Evolutionary conservation across 2,329 filamentous ascomycete genomes (phyloP).

Genomic region (Aspergillus fumigatus): DNA sequence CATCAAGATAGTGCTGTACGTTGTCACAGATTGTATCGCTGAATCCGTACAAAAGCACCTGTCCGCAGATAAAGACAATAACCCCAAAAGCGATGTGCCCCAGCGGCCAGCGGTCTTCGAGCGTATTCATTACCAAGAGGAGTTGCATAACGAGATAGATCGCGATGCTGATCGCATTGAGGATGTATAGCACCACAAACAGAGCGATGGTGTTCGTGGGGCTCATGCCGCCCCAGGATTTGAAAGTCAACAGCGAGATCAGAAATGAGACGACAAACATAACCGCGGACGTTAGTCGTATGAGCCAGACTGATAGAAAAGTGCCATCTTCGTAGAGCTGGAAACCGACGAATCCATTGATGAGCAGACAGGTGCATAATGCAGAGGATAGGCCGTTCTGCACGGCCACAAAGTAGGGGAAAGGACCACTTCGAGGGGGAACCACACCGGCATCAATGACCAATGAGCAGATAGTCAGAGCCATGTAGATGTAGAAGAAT

Average conservation of each 20-base stretch:
- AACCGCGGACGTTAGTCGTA: conserved; percentile 69
- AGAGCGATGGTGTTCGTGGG: conserved; percentile 83
- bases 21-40: conserved; percentile 78
- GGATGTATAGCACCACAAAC: conserved; percentile 85
- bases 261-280: conserved; percentile 86
- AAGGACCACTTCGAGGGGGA: conserved; percentile 72
- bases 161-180: conserved; percentile 81
- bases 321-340: conserved; percentile 98
- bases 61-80: conserved; percentile 86
- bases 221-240: conserved; percentile 78
- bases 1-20: conserved; percentile 88
- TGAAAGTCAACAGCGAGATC: conserved; percentile 87
- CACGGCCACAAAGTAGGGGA: conserved; percentile 85
- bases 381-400: conserved; percentile 84
- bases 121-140: conserved; percentile 78
- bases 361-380: conserved; percentile 79
- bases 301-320: conserved; percentile 84
- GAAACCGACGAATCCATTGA: conserved; percentile 98
- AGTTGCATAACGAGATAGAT: conserved; percentile 86
- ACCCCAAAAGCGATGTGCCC: conserved; percentile 87
- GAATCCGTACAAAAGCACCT: conserved; percentile 89
- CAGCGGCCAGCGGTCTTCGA: conserved; percentile 93
- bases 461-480: conserved; percentile 82
- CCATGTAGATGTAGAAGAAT: conserved; percentile 96
- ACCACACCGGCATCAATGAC: conserved; percentile 90